These are phyloP conservation scores for Talaromyces pinophilus DNA, from an alignment of 2,329 filamentous ascomycete species.

Conservation along the genomic window DNA sequence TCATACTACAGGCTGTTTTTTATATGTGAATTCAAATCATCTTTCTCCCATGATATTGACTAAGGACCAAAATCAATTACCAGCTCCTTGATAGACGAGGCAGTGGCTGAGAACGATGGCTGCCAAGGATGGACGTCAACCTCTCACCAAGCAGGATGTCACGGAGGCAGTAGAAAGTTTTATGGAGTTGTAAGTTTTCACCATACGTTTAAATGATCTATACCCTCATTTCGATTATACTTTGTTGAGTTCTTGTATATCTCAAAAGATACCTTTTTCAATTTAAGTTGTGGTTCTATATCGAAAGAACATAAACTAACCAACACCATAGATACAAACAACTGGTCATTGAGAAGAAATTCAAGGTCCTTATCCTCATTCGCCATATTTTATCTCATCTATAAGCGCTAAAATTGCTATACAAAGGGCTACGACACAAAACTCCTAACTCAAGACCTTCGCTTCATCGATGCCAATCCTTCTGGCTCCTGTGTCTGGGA, in stretches of 20 bases:
- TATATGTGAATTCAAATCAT: background rate
- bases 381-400: background rate
- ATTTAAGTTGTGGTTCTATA: background rate
- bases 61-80: no score
- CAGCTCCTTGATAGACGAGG: no score
- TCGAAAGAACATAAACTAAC: background rate
- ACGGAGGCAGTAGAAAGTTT: constrained; percentile 18
- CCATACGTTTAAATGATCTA: no score
- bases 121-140: background rate
- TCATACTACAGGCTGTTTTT: background rate
- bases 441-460: constrained; percentile 29
- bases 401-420: background rate
- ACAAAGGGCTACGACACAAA: constrained; percentile 30
- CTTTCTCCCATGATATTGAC: no score
- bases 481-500: constrained; percentile 30
- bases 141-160: constrained; percentile 19
- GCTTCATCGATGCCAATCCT: constrained; percentile 30
- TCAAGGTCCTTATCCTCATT: constrained; percentile 10
- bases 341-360: constrained; percentile 12
- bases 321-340: constrained; percentile 16
- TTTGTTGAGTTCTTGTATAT: background rate
- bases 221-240: no score
- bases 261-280: background rate
- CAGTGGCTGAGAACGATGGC: background rate
- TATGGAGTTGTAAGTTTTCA: constrained; percentile 17